Evolutionary conservation across 768 basidiomycete species (phyloP), one percentile per base, ranked within the genome.

Genomic region (Coprinopsis marcescibilis): DNA sequence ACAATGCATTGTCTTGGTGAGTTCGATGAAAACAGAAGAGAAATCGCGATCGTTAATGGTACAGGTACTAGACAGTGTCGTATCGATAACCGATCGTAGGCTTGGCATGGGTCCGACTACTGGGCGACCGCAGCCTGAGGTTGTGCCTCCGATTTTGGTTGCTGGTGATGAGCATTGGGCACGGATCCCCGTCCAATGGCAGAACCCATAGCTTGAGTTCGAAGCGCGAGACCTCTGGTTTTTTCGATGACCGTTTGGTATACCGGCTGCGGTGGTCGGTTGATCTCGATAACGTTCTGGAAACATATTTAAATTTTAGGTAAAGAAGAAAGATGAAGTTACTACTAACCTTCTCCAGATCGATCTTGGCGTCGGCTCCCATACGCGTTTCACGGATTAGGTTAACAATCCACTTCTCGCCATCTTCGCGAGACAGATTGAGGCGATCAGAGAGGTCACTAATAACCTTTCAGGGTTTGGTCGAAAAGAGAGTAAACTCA

Each of bases 331-430:
- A 36, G 19, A 17, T 7, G 35, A 36, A 7, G 17, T 10, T 17
- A 17, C 17, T n/a, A 51, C 70, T 30, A 51, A 89, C 92, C 75
- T 95, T 92, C 66, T 94, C 92, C 21, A 98, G 75, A 64, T 98
- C 95, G 50, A 98, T 97, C 71, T 95, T 96, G 43, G 95, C 95
- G 56, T 98, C 95, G 1, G 89, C 85, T 12, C 91, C 91, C 86
- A 95, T 91, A 37, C 92, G 80, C 4, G 94, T 95, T 66, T 98
- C 96, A 26, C 96, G 83, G 58, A 98, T 96, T 51, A 98, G 85
- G 71, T 98, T 97, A 58, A 98, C 96, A 52, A 98, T 95, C 95
- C 95, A 99, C 59, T 95, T 95, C 63, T 99, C 96, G 42, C 95
- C 96, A 60, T 98, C 96, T 54, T 92, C 92, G 33, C 75, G 80